These are phyloP conservation scores for Leishmania gerbilli DNA, from an alignment of 208 protist species.

Conservation along the genomic window DNA sequence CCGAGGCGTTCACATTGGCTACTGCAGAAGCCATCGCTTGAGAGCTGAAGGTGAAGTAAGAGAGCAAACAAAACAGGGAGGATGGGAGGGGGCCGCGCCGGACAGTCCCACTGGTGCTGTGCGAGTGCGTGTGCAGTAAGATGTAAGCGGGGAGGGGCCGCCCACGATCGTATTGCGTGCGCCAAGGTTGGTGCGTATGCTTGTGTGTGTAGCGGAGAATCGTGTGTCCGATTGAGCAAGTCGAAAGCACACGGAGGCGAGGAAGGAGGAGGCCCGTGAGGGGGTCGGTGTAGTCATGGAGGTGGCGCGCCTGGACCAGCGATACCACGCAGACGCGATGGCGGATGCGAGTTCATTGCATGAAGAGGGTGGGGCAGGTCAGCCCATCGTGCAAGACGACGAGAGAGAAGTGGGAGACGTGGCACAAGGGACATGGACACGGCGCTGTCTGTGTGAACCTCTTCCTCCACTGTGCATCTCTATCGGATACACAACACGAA, in stretches of 20 bases:
- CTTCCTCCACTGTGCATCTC: background rate
- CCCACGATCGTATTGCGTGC: background rate
- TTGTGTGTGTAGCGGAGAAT: background rate
- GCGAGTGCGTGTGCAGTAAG: background rate
- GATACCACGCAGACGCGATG: background rate
- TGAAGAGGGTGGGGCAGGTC: too few relatives aligned
- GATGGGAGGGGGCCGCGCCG: background rate
- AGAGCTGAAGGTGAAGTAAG: background rate
- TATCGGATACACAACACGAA: background rate
- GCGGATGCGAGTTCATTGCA: background rate
- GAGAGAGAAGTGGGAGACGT: background rate
- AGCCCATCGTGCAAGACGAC: background rate
- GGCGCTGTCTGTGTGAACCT: background rate
- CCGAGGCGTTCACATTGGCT: slow-evolving; percentile 6
- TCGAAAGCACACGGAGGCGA: background rate
- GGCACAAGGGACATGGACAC: background rate
- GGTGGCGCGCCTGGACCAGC: background rate
- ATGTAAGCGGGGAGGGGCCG: background rate
- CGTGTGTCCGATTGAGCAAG: background rate
- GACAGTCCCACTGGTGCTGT: background rate
- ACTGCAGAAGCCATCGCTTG: slow-evolving; percentile 16
- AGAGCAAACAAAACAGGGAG: background rate
- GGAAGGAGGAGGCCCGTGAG: background rate
- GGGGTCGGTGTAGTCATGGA: background rate
- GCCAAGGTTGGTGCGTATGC: background rate